Evolutionary conservation across 2,329 filamentous ascomycete species (phyloP), one percentile per base, ranked within the genome.

Genomic region (Claviceps sp.): DNA sequence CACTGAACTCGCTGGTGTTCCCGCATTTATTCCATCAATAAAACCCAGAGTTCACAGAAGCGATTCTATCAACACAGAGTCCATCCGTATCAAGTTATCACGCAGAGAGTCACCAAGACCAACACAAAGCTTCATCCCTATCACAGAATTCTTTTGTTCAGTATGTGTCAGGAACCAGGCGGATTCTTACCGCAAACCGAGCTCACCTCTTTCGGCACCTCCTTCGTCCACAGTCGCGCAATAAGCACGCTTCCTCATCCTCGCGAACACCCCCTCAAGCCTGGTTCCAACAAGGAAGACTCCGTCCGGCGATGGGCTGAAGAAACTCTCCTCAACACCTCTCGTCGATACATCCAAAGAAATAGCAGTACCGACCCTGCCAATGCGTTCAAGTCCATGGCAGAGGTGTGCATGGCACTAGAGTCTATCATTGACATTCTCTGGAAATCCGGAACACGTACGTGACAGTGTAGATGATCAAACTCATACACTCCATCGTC

Each of bases 401-500:
- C 71, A 48, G 84, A 90, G 61, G 77, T 89, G 4, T 87, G 81
- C 51, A 78, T 72, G 52, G 89, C 95, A 61, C 67, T 95, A 1
- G 85, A 90, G 52, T 74, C 75, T 5, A 64, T 95, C 13, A 70
- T 95, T 16, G 85, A 94, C 65, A 77, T 94, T 7, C 69, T 95
- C 5, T 97, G 91, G 91, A 77, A 88, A 22, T 88, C 84, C 34
- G 88, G 86, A 10, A 95, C 90, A 22, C 89, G 89, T 89, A 73
- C 64, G 87, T 65, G n/a, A 13, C 13, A 10, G 7, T 5, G 3
- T n/a, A 30, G 30, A 30, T 11, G 30, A 30, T 38, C 5, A 8
- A 17, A 2, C 10, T 8, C 14, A 4, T 17, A 19, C 38, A 10
- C 37, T n/a, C n/a, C 37, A 7, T 10, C 1, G 10, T 30, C 2